phyloP scores from a whole-genome alignment of 352 stramenopile genomes.

The Pythium oligandrum region DNA sequence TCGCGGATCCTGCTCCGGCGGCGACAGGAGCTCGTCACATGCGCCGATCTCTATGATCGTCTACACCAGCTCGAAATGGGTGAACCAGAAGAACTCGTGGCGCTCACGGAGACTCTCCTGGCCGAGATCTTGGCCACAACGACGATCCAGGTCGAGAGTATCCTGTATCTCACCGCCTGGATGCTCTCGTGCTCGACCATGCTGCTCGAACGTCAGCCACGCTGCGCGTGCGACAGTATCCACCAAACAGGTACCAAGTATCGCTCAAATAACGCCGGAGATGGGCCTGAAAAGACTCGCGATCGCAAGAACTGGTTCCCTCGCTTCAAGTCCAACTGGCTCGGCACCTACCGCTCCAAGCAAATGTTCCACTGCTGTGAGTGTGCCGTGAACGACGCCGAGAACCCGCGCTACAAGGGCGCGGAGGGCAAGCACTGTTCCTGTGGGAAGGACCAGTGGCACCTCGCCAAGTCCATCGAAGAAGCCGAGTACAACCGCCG shows the following conservation, averaged over 20 bases:
- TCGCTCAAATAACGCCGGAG: slow-evolving; percentile 69
- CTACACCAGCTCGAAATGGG: too few relatives aligned
- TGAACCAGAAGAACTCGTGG: too few relatives aligned
- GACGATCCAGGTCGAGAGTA: too few relatives aligned
- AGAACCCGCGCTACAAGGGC: slow-evolving; percentile 60
- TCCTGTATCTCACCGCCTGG: too few relatives aligned
- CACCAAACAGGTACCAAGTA: slow-evolving; percentile 60
- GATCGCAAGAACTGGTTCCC: slow-evolving; percentile 86
- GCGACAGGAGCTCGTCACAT: too few relatives aligned
- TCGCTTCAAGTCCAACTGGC: slow-evolving; percentile 85
- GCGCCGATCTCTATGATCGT: too few relatives aligned
- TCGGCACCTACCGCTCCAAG: slow-evolving; percentile 84
- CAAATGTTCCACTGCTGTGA: slow-evolving; percentile 85
- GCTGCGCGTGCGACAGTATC: slow-evolving; percentile 24
- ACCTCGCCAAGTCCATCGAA: slow-evolving; percentile 76
- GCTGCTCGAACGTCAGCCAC: too few relatives aligned
- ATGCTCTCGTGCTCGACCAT: too few relatives aligned
- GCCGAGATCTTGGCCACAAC: too few relatives aligned
- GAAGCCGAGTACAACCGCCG: slow-evolving; percentile 80
- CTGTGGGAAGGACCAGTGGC: slow-evolving; percentile 80
- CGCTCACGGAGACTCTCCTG: too few relatives aligned
- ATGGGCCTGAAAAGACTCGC: slow-evolving; percentile 81
- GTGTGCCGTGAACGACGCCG: slow-evolving; percentile 51
- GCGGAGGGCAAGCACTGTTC: slow-evolving; percentile 78
- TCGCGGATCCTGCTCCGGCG: too few relatives aligned